phyloP scores from a whole-genome alignment of 352 stramenopile genomes.

The Phytophthora quininea region DNA sequence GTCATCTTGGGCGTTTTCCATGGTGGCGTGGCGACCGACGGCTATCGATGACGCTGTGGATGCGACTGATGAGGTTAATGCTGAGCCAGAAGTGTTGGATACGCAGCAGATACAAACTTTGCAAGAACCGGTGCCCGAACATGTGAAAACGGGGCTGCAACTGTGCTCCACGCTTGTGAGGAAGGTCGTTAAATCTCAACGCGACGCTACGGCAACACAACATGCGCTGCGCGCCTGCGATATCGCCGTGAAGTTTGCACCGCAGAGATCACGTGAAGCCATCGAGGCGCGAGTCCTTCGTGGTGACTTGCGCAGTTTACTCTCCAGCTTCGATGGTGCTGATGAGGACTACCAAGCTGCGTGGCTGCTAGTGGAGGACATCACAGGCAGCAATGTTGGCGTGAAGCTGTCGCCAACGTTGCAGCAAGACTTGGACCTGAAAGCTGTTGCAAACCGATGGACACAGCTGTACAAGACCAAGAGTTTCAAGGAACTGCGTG shows the following conservation, averaged over 20 bases:
- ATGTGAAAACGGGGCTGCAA: conserved; percentile 37
- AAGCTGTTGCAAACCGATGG: conserved; percentile 58
- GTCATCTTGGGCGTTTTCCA: conserved; percentile 39
- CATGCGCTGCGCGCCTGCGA: conserved; percentile 50
- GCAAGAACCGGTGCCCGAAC: conserved; percentile 22
- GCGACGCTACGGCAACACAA: conserved; percentile 42
- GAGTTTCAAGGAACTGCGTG: conserved; percentile 47
- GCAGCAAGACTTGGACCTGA: conserved; percentile 38
- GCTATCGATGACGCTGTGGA: conserved; percentile 1
- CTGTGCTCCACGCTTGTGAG: conserved; percentile 48
- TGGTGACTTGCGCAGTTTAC: conserved; percentile 58
- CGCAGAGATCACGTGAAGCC: conserved; percentile 23
- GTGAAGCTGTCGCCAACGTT: conserved; percentile 9
- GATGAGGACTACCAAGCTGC: conserved; percentile 52
- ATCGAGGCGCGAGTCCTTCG: conserved; percentile 54
- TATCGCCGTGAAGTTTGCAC: conserved; percentile 45
- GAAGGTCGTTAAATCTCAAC: conserved; percentile 49
- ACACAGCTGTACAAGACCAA: conserved; percentile 54
- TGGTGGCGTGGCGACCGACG: conserved; percentile 26
- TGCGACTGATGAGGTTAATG: neutral
- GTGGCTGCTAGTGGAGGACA: conserved; percentile 13
- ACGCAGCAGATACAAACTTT: neutral
- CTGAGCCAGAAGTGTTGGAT: neutral
- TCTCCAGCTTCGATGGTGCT: conserved; percentile 44
- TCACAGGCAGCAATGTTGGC: conserved; percentile 1